Evolutionary conservation across 371 early-diverging fungal species (phyloP).

Genomic region (Actinomortierella wolfii): DNA sequence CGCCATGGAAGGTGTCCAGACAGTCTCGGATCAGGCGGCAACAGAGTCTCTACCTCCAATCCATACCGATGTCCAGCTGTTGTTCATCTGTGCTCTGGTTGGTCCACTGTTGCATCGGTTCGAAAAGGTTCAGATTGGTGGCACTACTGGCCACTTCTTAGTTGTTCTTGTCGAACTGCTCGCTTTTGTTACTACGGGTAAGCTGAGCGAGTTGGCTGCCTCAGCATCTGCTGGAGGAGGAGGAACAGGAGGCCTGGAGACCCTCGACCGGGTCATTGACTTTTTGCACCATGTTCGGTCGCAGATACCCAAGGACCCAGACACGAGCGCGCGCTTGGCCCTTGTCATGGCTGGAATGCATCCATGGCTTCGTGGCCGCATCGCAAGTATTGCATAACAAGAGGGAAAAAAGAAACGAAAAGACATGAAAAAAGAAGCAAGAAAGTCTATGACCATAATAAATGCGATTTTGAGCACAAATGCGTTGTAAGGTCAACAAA

Average conservation of each 20-base stretch:
- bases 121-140: slow-evolving; percentile 53
- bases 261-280: slow-evolving; percentile 32
- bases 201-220: slow-evolving; percentile 9
- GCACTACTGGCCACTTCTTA: slow-evolving; percentile 32
- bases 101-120: slow-evolving; percentile 79
- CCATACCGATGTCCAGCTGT: slow-evolving; percentile 72
- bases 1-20: slow-evolving; percentile 23
- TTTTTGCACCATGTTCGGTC: slow-evolving; percentile 41
- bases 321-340: slow-evolving; percentile 26
- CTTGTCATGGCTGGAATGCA: slow-evolving; percentile 22
- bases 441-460: too few relatives aligned
- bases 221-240: slow-evolving; percentile 16
- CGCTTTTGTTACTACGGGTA: slow-evolving; percentile 13
- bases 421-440: neutral
- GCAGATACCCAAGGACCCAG: slow-evolving; percentile 33
- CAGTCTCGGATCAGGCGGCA: slow-evolving; percentile 18
- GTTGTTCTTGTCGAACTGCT: slow-evolving; percentile 29
- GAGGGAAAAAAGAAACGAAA: neutral
- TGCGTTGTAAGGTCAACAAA: too few relatives aligned
- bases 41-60: slow-evolving; percentile 19
- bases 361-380: slow-evolving; percentile 38
- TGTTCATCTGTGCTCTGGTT: slow-evolving; percentile 74
- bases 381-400: slow-evolving; percentile 27
- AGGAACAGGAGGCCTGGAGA: slow-evolving; percentile 11
- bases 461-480: too few relatives aligned